Evolutionary conservation across 345 rosid species (phyloP).

Genomic region (Syzygium jambos): DNA sequence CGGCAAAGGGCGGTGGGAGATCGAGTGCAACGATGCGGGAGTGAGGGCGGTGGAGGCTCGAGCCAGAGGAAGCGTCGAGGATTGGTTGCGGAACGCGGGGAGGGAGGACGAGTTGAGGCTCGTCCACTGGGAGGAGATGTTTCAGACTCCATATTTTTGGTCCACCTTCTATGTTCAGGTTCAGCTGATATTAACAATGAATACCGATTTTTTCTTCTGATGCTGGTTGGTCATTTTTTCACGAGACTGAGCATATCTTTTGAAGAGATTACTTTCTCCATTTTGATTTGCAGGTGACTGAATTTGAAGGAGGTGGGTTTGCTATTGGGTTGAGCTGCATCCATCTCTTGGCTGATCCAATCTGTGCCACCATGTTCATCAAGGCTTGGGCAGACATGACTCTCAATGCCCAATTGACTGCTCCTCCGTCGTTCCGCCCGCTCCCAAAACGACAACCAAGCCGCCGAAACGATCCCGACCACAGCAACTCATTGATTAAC

Average conservation of each 20-base stretch:
- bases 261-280: not conserved
- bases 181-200: not conserved
- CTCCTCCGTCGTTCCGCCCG: constrained; percentile 42
- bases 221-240: not conserved
- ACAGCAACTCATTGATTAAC: constrained; percentile 19
- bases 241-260: not conserved
- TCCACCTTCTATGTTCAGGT: constrained; percentile 76
- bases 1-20: constrained; percentile 32
- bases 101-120: constrained; percentile 55
- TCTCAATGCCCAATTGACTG: constrained; percentile 12
- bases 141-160: constrained; percentile 54
- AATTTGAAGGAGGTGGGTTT: constrained; percentile 69
- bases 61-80: constrained; percentile 41
- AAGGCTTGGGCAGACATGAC: constrained; percentile 73
- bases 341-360: constrained; percentile 57
- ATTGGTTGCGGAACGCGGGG: constrained; percentile 43
- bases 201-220: not conserved
- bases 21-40: constrained; percentile 73
- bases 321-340: constrained; percentile 69
- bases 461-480: constrained; percentile 4
- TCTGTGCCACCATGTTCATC: constrained; percentile 43
- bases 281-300: constrained; percentile 37
- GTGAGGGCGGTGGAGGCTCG: constrained; percentile 59
- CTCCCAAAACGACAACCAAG: constrained; percentile 24
- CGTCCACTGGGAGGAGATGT: constrained; percentile 69